phyloP scores from a whole-genome alignment of 2,329 filamentous ascomycete species.

The Xylariaceae sp. region DNA sequence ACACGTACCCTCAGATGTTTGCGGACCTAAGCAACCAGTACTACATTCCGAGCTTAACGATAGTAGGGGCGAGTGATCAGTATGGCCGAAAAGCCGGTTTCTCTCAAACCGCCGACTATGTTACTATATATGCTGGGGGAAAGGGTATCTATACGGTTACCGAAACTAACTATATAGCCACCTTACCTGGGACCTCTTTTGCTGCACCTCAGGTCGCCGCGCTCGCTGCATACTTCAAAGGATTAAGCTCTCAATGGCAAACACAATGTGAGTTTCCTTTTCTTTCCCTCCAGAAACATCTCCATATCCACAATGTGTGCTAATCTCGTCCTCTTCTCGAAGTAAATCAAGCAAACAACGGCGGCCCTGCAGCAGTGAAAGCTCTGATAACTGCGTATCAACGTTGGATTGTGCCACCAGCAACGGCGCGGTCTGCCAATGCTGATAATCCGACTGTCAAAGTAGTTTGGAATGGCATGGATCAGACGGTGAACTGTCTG shows the following conservation, averaged over 20 bases:
- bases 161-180: neutral
- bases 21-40: neutral
- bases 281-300: no score
- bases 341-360: slow-evolving; percentile 4
- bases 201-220: slow-evolving; percentile 6
- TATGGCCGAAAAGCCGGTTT: neutral
- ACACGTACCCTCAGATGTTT: slow-evolving; percentile 6
- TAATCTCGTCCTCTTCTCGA: no score
- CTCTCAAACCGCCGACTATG: slow-evolving; percentile 1
- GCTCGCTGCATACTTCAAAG: slow-evolving; percentile 5
- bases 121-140: slow-evolving; percentile 4
- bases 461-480: slow-evolving; percentile 8
- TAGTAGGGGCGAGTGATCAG: slow-evolving; percentile 3
- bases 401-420: slow-evolving; percentile 2
- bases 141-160: neutral
- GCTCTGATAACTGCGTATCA: slow-evolving; percentile 6
- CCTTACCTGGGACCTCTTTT: neutral
- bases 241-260: slow-evolving; percentile 1
- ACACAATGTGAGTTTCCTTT: neutral
- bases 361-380: slow-evolving; percentile 5
- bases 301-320: no score
- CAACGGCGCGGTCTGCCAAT: no score
- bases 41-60: slow-evolving; percentile 5
- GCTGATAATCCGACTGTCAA: neutral
- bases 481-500: slow-evolving; percentile 5